A percentile compares a stretch with the other conserved stretches of the same genome.
Conservation (phyloP, 2,329 filamentous ascomycete genomes). For the Neofusicoccum umdonicola region DNA sequence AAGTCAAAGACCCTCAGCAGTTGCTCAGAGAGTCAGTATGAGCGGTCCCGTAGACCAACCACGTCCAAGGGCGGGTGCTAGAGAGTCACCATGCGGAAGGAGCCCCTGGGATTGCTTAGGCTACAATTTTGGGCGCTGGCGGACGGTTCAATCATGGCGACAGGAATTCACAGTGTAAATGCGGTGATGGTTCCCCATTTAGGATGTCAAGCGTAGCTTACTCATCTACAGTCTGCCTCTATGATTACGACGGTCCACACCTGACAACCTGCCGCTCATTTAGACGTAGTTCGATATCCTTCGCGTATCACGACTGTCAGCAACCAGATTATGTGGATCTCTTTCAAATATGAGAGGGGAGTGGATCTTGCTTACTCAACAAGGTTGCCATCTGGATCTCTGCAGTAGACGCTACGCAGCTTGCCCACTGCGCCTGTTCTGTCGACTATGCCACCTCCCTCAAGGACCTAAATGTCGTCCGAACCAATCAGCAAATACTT, state of each 20-base stretch:
- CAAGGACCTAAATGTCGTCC: neutral
- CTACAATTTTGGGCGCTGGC: no score
- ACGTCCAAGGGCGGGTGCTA: no score
- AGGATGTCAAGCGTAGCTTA: no score
- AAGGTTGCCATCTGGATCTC: constrained; percentile 21
- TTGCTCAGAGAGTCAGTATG: neutral
- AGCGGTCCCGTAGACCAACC: neutral
- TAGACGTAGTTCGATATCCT: constrained; percentile 1
- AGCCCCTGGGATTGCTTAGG: no score
- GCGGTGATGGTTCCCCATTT: no score
- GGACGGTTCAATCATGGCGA: no score
- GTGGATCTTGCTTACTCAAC: constrained; percentile 18
- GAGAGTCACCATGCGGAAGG: constrained; percentile 24
- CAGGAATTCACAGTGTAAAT: no score
- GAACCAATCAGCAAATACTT: neutral
- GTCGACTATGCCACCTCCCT: neutral
- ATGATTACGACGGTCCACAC: neutral
- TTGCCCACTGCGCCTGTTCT: constrained; percentile 17
- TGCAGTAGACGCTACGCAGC: constrained; percentile 20
- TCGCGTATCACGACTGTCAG: neutral
- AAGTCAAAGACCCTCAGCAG: constrained; percentile 33
- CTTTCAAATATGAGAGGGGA: no score
- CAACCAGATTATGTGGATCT: neutral
- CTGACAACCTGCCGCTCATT: neutral
- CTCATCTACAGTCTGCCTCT: neutral